phyloP scores from a whole-genome alignment of 1,284 basidiomycete genomes.

The Athelia psychrophila region DNA sequence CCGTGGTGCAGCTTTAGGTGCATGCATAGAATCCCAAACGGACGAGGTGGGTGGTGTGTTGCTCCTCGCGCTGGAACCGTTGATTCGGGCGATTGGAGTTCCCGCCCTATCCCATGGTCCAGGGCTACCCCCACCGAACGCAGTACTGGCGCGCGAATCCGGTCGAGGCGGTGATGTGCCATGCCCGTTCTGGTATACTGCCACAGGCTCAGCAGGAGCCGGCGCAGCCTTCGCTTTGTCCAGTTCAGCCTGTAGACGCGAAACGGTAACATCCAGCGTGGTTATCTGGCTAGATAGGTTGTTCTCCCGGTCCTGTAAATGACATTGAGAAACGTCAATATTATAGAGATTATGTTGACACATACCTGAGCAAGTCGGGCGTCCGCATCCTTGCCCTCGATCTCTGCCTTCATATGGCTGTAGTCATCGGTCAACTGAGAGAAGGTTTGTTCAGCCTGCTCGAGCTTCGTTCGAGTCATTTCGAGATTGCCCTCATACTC shows the following conservation, averaged over 20 bases:
- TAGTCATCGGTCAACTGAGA: constrained; percentile 68
- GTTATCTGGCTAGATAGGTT: constrained; percentile 66
- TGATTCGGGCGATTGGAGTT: constrained; percentile 33
- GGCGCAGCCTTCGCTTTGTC: constrained; percentile 46
- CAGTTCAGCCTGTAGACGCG: constrained; percentile 58
- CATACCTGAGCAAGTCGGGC: constrained; percentile 50
- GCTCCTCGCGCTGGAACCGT: constrained; percentile 24
- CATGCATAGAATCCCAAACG: constrained; percentile 76
- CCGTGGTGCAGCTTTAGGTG: constrained; percentile 45
- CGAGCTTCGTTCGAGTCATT: constrained; percentile 52
- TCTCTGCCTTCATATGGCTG: constrained; percentile 59
- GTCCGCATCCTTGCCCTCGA: constrained; percentile 72
- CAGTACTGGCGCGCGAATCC: constrained; percentile 67
- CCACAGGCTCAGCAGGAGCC: constrained; percentile 22
- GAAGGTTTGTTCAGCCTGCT: constrained; percentile 62
- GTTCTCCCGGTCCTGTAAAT: constrained; percentile 62
- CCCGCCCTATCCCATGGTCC: constrained; percentile 22
- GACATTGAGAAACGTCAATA: constrained; percentile 7
- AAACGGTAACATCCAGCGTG: constrained; percentile 58
- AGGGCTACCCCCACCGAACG: constrained; percentile 35
- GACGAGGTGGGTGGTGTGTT: constrained; percentile 33
- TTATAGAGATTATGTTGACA: background rate
- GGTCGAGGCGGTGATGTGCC: constrained; percentile 50
- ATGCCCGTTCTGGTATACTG: constrained; percentile 35
- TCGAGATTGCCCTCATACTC: constrained; percentile 65